Evolutionary conservation across 1,284 basidiomycete genomes (phyloP).

Genomic region (Tremellales sp.): DNA sequence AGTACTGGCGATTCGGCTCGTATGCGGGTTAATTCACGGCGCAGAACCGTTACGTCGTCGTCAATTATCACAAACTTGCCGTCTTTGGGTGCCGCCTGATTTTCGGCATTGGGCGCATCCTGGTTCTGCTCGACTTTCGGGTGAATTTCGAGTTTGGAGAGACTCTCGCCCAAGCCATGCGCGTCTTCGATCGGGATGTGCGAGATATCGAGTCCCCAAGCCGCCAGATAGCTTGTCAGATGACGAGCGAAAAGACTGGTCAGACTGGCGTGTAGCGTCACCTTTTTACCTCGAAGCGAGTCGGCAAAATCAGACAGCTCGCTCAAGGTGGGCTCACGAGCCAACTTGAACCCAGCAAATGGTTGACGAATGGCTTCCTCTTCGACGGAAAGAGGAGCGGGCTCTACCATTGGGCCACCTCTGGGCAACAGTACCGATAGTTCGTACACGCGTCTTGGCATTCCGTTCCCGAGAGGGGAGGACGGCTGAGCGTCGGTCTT

Average conservation of each 20-base stretch:
- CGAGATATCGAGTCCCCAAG: slow-evolving; percentile 88
- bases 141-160: slow-evolving; percentile 20
- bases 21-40: slow-evolving; percentile 63
- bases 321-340: slow-evolving; percentile 68
- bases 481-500: slow-evolving; percentile 38
- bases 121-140: neutral
- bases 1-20: slow-evolving; percentile 57
- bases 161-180: neutral
- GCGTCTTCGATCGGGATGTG: slow-evolving; percentile 59
- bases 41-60: slow-evolving; percentile 73
- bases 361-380: slow-evolving; percentile 55
- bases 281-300: slow-evolving; percentile 72
- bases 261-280: slow-evolving; percentile 72
- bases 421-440: slow-evolving; percentile 45
- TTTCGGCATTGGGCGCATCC: neutral
- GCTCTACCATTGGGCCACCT: slow-evolving; percentile 42
- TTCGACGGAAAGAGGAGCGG: slow-evolving; percentile 43
- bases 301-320: slow-evolving; percentile 75
- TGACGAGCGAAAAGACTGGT: slow-evolving; percentile 82
- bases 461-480: slow-evolving; percentile 29
- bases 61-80: slow-evolving; percentile 73
- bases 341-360: slow-evolving; percentile 52
- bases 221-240: slow-evolving; percentile 82
- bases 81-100: slow-evolving; percentile 5
- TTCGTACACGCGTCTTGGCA: slow-evolving; percentile 43